Base-by-base conservation (phyloP, 2,329 filamentous ascomycete genomes). In the Monosporascus ibericus region DNA sequence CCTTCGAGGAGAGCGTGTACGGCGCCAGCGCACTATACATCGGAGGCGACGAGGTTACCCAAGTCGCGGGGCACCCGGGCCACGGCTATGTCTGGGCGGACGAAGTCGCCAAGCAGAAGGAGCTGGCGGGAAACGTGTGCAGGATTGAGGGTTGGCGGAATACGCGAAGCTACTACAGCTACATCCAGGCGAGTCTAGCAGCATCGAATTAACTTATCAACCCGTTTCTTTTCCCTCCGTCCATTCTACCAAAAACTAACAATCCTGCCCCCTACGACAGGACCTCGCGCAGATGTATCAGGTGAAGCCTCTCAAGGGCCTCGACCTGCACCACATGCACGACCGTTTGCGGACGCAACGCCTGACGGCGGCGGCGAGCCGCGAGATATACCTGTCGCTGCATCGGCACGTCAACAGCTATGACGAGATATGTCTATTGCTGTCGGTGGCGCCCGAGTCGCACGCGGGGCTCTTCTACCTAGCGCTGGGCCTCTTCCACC, bases 71-170 rank as follows among this genome's bases (percentile, higher is more conserved):
- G 24, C 42, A 17, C 14, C 3, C 42, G 14, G 92, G 92, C 0
- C 94, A 97, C 67, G 94, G 94, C 40, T 97, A 95, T 66, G 92
- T 99, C 36, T 99, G 94, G 94, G 74, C 87, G 3, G 90, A 96
- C 62, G 90, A 96, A 52, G 75, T 77, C 40, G 80, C 86, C 7
- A 92, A 90, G 70, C 81, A 88, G 62, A 87, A 86, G 62, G 94
- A 99, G 71, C 80, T 99, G 38, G 88, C 91, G 17, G 92, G 91
- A 3, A 96, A 95, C 55, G 90, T 94, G 47, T 90, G 89, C 52
- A 81, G 94, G 52, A 95, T 99, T 56, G 94, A 99, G 73, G 94
- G 92, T 52, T 99, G 94, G 94, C 85, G 94, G 60, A 95, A 90
- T 58, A 97, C 94, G 1, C 81, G 94, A 55, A 95, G 90, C 64